phyloP scores from a whole-genome alignment of 257 asterid species.

The Solanum raphanifolium region DNA sequence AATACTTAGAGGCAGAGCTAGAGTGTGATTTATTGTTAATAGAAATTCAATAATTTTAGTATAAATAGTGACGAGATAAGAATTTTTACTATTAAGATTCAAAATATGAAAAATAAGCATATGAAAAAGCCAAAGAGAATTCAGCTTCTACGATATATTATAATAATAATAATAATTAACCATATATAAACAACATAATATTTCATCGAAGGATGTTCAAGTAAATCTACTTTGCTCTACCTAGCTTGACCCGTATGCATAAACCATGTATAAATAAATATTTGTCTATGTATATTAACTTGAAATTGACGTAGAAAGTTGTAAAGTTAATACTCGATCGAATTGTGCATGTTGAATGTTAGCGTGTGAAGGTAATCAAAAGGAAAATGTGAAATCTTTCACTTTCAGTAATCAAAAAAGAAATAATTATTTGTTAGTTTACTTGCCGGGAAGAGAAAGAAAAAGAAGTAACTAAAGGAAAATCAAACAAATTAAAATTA shows the following conservation, averaged over 20 bases:
- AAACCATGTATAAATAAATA: too few relatives aligned
- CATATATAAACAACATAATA: background rate
- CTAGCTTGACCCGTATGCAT: background rate
- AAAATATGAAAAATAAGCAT: too few relatives aligned
- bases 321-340: background rate
- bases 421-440: background rate
- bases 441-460: conserved; percentile 28
- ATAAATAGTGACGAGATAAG: too few relatives aligned
- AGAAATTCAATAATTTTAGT: too few relatives aligned
- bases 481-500: background rate
- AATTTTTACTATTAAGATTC: too few relatives aligned
- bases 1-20: background rate
- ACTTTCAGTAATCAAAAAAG: background rate
- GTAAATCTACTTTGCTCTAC: background rate
- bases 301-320: background rate
- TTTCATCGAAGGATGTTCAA: too few relatives aligned
- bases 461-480: background rate
- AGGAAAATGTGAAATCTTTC: conserved; percentile 5
- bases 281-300: background rate
- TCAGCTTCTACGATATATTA: too few relatives aligned
- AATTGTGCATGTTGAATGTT: background rate
- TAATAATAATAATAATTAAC: too few relatives aligned
- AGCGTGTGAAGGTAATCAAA: background rate
- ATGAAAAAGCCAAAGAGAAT: too few relatives aligned
- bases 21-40: background rate